These are phyloP conservation scores for Albatrellus ellisii DNA, from an alignment of 768 basidiomycete species.

Conservation along the genomic window DNA sequence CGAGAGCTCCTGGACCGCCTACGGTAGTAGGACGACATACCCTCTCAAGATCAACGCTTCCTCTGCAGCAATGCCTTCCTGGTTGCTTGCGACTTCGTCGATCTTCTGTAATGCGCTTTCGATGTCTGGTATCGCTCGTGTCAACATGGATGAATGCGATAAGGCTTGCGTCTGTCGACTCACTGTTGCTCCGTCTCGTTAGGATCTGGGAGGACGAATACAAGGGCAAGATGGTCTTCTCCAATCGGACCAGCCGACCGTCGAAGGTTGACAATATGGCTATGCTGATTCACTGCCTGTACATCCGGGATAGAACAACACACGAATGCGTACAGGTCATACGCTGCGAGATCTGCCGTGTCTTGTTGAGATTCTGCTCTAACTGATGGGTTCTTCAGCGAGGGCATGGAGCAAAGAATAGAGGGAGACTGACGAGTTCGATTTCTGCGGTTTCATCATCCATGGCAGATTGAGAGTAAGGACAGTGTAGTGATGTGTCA, in stretches of 20 bases:
- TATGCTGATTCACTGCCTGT: conserved; percentile 23
- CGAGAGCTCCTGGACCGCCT: neutral
- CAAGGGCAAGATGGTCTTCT: conserved; percentile 77
- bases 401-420: neutral
- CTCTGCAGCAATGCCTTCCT: conserved; percentile 64
- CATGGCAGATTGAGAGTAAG: too few species aligned
- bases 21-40: conserved; percentile 28
- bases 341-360: conserved; percentile 68
- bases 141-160: neutral
- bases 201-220: conserved; percentile 67
- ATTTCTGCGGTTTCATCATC: conserved; percentile 60
- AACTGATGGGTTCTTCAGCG: conserved; percentile 29
- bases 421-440: conserved; percentile 37
- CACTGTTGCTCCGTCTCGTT: conserved; percentile 61
- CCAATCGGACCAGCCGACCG: conserved; percentile 65
- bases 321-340: conserved; percentile 58
- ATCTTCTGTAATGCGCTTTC: conserved; percentile 69
- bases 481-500: too few species aligned
- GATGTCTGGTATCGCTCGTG: conserved; percentile 39
- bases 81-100: conserved; percentile 62
- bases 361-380: conserved; percentile 82
- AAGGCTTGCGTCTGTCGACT: conserved; percentile 21
- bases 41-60: conserved; percentile 70
- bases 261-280: conserved; percentile 81
- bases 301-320: conserved; percentile 2